Base-by-base conservation (phyloP, 495 filamentous ascomycete species). In the Penicillium crystallinum region DNA sequence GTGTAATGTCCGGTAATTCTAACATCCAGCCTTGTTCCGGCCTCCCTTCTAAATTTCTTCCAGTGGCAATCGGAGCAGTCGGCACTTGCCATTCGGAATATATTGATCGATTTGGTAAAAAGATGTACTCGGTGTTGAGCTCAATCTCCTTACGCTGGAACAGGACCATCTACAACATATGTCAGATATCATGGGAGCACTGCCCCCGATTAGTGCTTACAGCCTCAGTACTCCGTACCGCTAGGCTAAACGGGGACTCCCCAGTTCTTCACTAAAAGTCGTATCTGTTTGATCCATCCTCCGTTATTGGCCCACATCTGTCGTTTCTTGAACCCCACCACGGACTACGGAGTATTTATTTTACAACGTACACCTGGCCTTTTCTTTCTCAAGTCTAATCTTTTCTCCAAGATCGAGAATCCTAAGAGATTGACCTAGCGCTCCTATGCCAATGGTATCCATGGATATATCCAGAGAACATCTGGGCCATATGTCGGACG, bases 11-110 rank as follows among this genome's bases (percentile, higher is more conserved):
- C 46, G 46, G 40, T 52, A 52, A 22, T 40, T 31, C 22, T 42
- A 31, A 45, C 0, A 18, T 49, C 49, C 49, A 53, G 49, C 55
- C 55, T 46, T 49, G 34, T 47, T 46, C 43, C 34, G 12, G 33
- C 47, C 22, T 36, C 23, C 35, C 48, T 40, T 45, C 55, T 53
- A 54, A 64, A 64, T 62, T 50, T 64, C 51, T 64, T 56, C 45
- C 51, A 12, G 62, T 64, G 62, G 62, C 58, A 57, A 63, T 38
- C 34, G 36, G 43, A 34, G 8, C 22, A 39, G 33, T 50, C 51
- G 54, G 54, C 49, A 56, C 44, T 47, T 31, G 29, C 6, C 29
- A 31, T 9, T 9, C 2, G 29, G 29, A 27, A 9, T 31, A 31
- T 31, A 2, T 31, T 2, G 29, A 31, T 31, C 7, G 23, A 27